Evolutionary conservation across 495 filamentous ascomycete genomes (phyloP).

Genomic region (Hypoxylon fuscum): DNA sequence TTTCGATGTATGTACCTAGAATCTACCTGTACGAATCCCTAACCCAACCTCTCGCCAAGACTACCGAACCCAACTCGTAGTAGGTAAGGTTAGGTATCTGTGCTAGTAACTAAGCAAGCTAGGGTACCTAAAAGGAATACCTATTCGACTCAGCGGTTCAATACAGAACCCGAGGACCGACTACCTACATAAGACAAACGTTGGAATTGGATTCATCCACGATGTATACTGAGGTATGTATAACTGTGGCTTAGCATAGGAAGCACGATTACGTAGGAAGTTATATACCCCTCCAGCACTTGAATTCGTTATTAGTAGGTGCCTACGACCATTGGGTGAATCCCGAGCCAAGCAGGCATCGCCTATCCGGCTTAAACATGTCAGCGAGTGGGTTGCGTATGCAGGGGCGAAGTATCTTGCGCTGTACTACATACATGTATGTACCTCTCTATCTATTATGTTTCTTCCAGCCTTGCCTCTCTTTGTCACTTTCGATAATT

Average conservation of each 20-base stretch:
- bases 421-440: conserved; percentile 12
- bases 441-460: conserved; percentile 4
- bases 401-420: conserved; percentile 38
- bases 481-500: background rate
- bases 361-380: conserved; percentile 31
- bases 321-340: conserved; percentile 16
- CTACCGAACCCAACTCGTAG: conserved; percentile 4
- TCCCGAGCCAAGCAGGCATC: conserved; percentile 48
- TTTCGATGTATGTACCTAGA: too few relatives aligned
- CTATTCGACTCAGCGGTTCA: background rate
- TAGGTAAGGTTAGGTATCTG: too few relatives aligned
- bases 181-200: background rate
- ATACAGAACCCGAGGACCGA: background rate
- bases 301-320: background rate
- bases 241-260: conserved; percentile 29
- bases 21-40: conserved; percentile 3
- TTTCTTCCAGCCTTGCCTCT: background rate
- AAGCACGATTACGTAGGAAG: conserved; percentile 30
- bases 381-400: conserved; percentile 46
- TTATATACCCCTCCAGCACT: conserved; percentile 6
- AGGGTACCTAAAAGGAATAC: too few relatives aligned
- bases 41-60: conserved; percentile 27
- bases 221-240: conserved; percentile 23
- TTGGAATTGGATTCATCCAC: background rate
- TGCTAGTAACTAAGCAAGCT: too few relatives aligned